Evolutionary conservation across 2,329 filamentous ascomycete genomes (phyloP).

Genomic region (Neofusicoccum umdonicola): DNA sequence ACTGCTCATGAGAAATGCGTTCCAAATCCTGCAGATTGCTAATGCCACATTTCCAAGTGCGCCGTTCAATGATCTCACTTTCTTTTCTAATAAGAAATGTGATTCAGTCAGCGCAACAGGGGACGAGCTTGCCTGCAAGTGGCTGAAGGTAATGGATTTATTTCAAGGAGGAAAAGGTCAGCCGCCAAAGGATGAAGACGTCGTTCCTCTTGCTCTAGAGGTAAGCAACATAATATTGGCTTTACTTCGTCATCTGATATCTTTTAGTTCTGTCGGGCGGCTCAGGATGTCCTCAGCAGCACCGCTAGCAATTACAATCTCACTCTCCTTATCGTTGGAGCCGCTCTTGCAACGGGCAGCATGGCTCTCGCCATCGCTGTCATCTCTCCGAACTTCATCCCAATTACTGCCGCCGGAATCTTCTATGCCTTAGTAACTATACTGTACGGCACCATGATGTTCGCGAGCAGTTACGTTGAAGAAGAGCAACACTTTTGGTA

Average conservation of each 20-base stretch:
- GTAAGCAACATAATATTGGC: slow-evolving; percentile 27
- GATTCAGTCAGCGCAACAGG: slow-evolving; percentile 24
- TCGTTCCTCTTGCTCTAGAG: slow-evolving; percentile 20
- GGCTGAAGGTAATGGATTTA: slow-evolving; percentile 47
- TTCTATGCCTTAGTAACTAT: slow-evolving; percentile 36
- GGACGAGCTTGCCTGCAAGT: slow-evolving; percentile 63
- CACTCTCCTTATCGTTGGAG: slow-evolving; percentile 54
- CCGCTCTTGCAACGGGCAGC: slow-evolving; percentile 42
- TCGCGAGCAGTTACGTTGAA: slow-evolving; percentile 95
- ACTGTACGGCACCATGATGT: slow-evolving; percentile 85
- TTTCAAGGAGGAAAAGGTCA: not conserved
- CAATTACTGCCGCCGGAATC: slow-evolving; percentile 42
- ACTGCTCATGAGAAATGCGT: slow-evolving; percentile 73
- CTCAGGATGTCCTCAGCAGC: slow-evolving; percentile 78
- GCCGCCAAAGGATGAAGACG: not conserved
- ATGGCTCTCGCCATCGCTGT: slow-evolving; percentile 37
- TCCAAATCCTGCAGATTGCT: slow-evolving; percentile 75
- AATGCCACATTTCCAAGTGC: slow-evolving; percentile 66
- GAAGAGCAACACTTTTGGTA: slow-evolving; percentile 99
- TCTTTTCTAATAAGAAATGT: slow-evolving; percentile 18
- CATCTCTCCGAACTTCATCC: slow-evolving; percentile 44
- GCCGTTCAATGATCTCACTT: slow-evolving; percentile 42
- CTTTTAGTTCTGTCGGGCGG: slow-evolving; percentile 29
- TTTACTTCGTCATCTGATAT: not conserved
- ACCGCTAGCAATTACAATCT: slow-evolving; percentile 93